Percentiles rank a stretch among this genome's conserved stretches.
phyloP scores from a whole-genome alignment of 805 yeast species.

The Yarrowia sp. region DNA sequence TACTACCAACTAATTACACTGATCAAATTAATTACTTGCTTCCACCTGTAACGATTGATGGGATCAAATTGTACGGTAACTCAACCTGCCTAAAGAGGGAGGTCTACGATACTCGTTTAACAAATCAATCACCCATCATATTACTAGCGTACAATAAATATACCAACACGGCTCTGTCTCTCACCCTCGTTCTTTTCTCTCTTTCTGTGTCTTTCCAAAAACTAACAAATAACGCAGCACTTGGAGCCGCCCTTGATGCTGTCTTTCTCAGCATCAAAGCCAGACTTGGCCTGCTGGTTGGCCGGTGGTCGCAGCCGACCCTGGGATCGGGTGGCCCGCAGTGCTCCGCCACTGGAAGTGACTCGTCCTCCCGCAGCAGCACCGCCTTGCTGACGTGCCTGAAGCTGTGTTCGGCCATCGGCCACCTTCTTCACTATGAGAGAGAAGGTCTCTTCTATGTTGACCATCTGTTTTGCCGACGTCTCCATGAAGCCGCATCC shows the following conservation, averaged over 20 bases:
- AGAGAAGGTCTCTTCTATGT: conserved; percentile 75
- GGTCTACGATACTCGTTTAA: background rate
- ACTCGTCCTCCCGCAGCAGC: background rate
- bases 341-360: background rate
- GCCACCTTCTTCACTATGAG: conserved; percentile 58
- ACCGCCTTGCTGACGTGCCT: conserved; percentile 17
- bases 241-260: conserved; percentile 25
- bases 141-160: conserved; percentile 25
- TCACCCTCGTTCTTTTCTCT: background rate
- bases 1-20: too few species aligned
- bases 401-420: conserved; percentile 36
- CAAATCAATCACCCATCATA: conserved; percentile 14
- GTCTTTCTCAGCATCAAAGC: conserved; percentile 16
- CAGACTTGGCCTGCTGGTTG: conserved; percentile 2
- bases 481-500: conserved; percentile 80
- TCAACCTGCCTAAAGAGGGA: background rate
- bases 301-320: conserved; percentile 20
- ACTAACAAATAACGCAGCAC: conserved; percentile 21
- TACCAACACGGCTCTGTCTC: conserved; percentile 14
- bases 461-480: conserved; percentile 79
- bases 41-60: background rate
- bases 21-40: background rate
- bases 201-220: background rate
- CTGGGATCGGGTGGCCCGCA: conserved; percentile 11
- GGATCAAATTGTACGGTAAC: background rate